A percentile compares a stretch with the other conserved stretches of the same genome.
Conservation (phyloP, 257 asterid species). For the Jacaranda copaia region DNA sequence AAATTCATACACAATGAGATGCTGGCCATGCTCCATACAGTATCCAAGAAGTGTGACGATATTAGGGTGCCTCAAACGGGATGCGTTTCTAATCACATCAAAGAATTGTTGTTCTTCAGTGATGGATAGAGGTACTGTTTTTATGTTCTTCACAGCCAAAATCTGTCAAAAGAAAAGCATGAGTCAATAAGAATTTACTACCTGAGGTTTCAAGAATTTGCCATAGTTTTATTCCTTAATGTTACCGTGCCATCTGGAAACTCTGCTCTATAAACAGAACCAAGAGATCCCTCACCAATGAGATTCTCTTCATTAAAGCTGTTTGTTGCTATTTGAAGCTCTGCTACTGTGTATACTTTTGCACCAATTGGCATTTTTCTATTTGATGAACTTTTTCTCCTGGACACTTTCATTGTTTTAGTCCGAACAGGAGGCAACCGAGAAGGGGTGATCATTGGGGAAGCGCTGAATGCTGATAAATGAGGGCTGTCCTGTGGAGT, state of each 20-base stretch:
- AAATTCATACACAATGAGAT: slow-evolving; percentile 76
- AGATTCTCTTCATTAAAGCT: slow-evolving; percentile 70
- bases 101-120: slow-evolving; percentile 81
- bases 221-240: slow-evolving; percentile 2
- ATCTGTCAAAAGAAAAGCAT: slow-evolving; percentile 48
- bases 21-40: slow-evolving; percentile 79
- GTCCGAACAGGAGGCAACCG: slow-evolving; percentile 76
- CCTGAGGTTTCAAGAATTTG: not conserved
- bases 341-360: slow-evolving; percentile 67
- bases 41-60: slow-evolving; percentile 81
- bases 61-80: slow-evolving; percentile 87
- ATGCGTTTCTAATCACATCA: slow-evolving; percentile 66
- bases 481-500: slow-evolving; percentile 55
- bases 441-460: slow-evolving; percentile 63
- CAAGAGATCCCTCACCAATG: slow-evolving; percentile 91
- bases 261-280: slow-evolving; percentile 85
- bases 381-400: slow-evolving; percentile 61
- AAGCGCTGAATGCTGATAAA: slow-evolving; percentile 56
- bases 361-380: slow-evolving; percentile 56
- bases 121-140: slow-evolving; percentile 68
- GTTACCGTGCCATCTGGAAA: slow-evolving; percentile 83
- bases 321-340: slow-evolving; percentile 86
- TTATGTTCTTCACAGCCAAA: slow-evolving; percentile 81
- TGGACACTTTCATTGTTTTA: slow-evolving; percentile 52
- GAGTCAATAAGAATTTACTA: slow-evolving; percentile 15